Percentiles rank a stretch among this genome's conserved stretches.
phyloP scores from a whole-genome alignment of 495 filamentous ascomycete genomes.

The Tuber borchii region DNA sequence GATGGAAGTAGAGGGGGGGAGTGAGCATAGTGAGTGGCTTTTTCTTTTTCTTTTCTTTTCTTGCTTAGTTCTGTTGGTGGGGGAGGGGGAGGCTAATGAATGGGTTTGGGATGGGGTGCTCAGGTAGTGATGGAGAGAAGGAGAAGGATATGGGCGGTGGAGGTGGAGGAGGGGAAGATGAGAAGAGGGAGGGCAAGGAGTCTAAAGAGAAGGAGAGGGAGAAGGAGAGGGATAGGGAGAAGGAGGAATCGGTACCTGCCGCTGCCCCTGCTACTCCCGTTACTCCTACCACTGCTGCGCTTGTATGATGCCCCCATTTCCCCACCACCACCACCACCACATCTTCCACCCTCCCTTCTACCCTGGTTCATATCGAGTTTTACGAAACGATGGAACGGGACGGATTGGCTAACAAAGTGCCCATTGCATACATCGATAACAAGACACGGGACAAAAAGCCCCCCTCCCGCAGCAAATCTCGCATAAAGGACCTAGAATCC shows the following conservation, averaged over 20 bases:
- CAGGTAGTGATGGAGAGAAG: background rate
- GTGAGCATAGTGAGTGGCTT: background rate
- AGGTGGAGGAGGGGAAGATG: background rate
- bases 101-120: background rate
- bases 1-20: background rate
- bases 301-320: slow-evolving; percentile 1
- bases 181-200: background rate
- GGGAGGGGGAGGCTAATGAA: background rate
- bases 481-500: slow-evolving; percentile 26
- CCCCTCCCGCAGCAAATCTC: slow-evolving; percentile 13
- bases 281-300: background rate
- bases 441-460: slow-evolving; percentile 6
- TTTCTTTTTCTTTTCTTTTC: background rate
- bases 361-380: background rate
- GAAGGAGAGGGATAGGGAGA: background rate
- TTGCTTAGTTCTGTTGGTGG: background rate
- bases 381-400: background rate
- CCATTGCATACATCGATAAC: background rate
- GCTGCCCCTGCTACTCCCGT: background rate
- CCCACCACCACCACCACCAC: background rate
- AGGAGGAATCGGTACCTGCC: background rate
- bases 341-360: background rate
- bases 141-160: background rate
- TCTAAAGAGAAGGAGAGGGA: background rate
- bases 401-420: background rate